Base-by-base conservation (phyloP, 2,329 filamentous ascomycete genomes). In the Monilinia fructigena region DNA sequence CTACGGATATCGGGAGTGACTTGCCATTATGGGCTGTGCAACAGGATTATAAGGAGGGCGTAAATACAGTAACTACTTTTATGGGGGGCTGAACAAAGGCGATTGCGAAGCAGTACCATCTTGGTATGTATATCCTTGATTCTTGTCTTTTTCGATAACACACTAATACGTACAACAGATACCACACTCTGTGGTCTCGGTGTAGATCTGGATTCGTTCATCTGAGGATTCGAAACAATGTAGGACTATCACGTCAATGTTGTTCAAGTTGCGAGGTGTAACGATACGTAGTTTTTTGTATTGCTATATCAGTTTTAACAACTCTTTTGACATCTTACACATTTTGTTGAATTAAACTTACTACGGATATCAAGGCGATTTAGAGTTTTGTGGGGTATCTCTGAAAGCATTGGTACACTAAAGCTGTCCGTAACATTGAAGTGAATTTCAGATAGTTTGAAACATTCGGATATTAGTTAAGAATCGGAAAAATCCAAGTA, bases 21-120 rank as follows among this genome's bases (percentile, higher is more conserved):
- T 62, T 74, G 1, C 72, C 72, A 7, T 68, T 74, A 26, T 74
- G 70, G 71, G 72, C 72, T n/a, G 72, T 74, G 2, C 72, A 74
- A 48, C 47, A 64, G 18, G 72, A 74, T 60, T 60, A 47, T 28
- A 58, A 63, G 23, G 66, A 69, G 1, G 72, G 72, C 7, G 70
- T 70, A 0, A 65, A 68, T 40, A 73, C 72, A 0, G 71, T 73
- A 14, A 69, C 59, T 12, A 72, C 58, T 2, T 71, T 74, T 54
- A 73, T 73, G 70, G 72, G 71, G 3, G 72, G 71, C 10, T 74
- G 71, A 71, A 73, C 65, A 8, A 63, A 62, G 4, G 72, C 72
- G 31, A 68, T 47, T 62, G 72, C 70, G 10, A 74, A 74, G 45
- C 72, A 74, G 45, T 73, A 73, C 60, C 58, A 63, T 64, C 65